Percentiles rank a stretch among this genome's conserved stretches.
These are phyloP conservation scores for Pleurotus ostreatus DNA, from an alignment of 768 basidiomycete genomes.

Conservation along the genomic window DNA sequence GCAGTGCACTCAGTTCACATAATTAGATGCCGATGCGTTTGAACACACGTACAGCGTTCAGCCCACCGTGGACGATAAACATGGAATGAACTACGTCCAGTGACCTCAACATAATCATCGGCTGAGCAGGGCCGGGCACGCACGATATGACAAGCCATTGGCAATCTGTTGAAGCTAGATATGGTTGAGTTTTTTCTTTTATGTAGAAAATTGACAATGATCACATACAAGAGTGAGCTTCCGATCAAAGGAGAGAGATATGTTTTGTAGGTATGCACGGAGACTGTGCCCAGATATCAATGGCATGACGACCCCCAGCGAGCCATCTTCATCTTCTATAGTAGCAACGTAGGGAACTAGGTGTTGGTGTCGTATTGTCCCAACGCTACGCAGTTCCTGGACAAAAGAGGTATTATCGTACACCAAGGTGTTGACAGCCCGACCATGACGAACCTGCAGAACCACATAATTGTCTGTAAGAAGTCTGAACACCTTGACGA, in stretches of 20 bases:
- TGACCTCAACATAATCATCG: not conserved
- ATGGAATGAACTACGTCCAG: conserved; percentile 6
- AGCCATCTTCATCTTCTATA: not conserved
- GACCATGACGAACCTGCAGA: no score
- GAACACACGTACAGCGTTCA: conserved; percentile 3
- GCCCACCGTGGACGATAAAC: conserved; percentile 5
- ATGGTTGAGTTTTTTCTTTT: no score
- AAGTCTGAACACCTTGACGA: no score
- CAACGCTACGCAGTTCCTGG: not conserved
- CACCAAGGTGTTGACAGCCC: no score
- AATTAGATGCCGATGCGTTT: not conserved
- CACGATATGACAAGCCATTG: not conserved
- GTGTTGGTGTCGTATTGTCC: not conserved
- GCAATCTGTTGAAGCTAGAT: not conserved
- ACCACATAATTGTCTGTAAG: no score
- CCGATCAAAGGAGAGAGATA: not conserved
- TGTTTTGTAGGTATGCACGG: not conserved
- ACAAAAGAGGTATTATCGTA: no score
- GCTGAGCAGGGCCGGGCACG: not conserved
- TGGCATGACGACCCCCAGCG: not conserved
- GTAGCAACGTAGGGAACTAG: not conserved
- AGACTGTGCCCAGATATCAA: not conserved
- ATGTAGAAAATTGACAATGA: no score
- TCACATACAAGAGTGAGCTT: not conserved
- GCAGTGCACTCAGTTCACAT: no score